Conservation (phyloP, 192 early-diverging fungal genomes). For the Dimargaris xerosporica region DNA sequence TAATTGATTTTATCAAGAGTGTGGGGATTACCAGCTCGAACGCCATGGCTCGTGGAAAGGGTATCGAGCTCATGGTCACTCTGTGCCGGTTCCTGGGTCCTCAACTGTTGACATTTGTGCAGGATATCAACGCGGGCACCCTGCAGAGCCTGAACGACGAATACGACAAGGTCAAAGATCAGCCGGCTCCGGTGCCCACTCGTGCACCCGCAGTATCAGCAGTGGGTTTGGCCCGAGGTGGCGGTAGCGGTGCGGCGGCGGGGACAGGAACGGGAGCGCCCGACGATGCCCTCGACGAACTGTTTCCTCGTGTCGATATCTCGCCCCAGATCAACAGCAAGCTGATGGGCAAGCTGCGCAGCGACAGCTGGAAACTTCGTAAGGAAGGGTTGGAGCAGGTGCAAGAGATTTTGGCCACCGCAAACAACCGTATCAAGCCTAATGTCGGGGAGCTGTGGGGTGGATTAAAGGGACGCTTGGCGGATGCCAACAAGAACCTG, state of each 20-base stretch:
- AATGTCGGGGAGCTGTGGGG: slow-evolving; percentile 62
- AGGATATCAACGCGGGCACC: slow-evolving; percentile 71
- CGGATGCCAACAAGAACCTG: slow-evolving; percentile 86
- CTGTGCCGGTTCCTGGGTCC: slow-evolving; percentile 71
- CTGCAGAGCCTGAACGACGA: slow-evolving; percentile 80
- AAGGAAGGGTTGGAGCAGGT: slow-evolving; percentile 85
- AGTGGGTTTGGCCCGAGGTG: slow-evolving; percentile 6
- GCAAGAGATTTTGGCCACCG: slow-evolving; percentile 47
- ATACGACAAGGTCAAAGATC: slow-evolving; percentile 70
- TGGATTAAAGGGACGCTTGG: slow-evolving; percentile 67
- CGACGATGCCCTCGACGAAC: slow-evolving; percentile 55
- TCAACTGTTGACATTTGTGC: slow-evolving; percentile 62
- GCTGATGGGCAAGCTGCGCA: slow-evolving; percentile 36
- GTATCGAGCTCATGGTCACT: slow-evolving; percentile 66
- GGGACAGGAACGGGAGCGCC: slow-evolving; percentile 9
- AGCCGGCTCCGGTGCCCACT: slow-evolving; percentile 27
- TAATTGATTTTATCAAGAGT: slow-evolving; percentile 76
- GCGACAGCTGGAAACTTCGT: slow-evolving; percentile 84
- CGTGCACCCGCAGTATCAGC: slow-evolving; percentile 7
- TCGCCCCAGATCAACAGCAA: slow-evolving; percentile 36
- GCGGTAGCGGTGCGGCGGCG: neutral
- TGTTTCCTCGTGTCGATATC: slow-evolving; percentile 82
- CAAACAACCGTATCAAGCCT: slow-evolving; percentile 72
- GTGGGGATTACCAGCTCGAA: slow-evolving; percentile 65
- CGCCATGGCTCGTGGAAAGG: slow-evolving; percentile 61